Percentiles rank a stretch among this genome's conserved stretches.
Evolutionary conservation across 2,329 filamentous ascomycete genomes (phyloP).

Genomic region (Hypoxylon rubiginosum): DNA sequence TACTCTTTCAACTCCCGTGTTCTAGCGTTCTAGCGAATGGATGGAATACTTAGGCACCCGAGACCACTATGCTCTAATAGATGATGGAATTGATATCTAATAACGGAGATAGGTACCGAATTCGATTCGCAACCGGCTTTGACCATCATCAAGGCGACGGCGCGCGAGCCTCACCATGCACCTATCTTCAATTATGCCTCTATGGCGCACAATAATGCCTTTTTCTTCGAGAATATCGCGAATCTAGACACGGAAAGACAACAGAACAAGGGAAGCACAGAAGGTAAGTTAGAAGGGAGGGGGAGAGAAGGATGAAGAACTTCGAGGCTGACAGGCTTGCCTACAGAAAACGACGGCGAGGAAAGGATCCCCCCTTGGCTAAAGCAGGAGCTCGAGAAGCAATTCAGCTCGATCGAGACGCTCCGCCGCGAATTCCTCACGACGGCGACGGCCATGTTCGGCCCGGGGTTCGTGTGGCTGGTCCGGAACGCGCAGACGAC

Average conservation of each 20-base stretch:
- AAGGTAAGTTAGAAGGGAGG: conserved; percentile 15
- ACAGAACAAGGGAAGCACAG: not conserved
- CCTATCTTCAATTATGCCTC: conserved; percentile 95
- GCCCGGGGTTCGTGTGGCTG: conserved; percentile 97
- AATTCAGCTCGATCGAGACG: conserved; percentile 87
- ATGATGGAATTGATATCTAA: conserved; percentile 24
- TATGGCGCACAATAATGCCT: conserved; percentile 92
- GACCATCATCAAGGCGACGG: conserved; percentile 78
- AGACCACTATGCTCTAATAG: not conserved
- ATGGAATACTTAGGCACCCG: not conserved
- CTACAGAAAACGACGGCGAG: conserved; percentile 17
- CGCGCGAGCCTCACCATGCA: conserved; percentile 82
- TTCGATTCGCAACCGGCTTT: conserved; percentile 73
- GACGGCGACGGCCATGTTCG: conserved; percentile 92
- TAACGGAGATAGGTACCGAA: conserved; percentile 67
- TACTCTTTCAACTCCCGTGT: too few species aligned
- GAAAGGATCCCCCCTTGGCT: conserved; percentile 69
- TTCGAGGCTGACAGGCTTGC: conserved; percentile 19
- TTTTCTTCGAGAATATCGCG: conserved; percentile 78
- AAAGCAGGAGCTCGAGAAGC: conserved; percentile 70
- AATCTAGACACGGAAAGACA: conserved; percentile 24
- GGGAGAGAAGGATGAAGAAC: not conserved
- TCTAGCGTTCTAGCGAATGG: not conserved
- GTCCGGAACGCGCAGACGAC: conserved; percentile 68
- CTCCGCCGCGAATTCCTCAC: conserved; percentile 83